phyloP scores from a whole-genome alignment of 192 early-diverging fungal genomes.

The Tieghemiomyces parasiticus region DNA sequence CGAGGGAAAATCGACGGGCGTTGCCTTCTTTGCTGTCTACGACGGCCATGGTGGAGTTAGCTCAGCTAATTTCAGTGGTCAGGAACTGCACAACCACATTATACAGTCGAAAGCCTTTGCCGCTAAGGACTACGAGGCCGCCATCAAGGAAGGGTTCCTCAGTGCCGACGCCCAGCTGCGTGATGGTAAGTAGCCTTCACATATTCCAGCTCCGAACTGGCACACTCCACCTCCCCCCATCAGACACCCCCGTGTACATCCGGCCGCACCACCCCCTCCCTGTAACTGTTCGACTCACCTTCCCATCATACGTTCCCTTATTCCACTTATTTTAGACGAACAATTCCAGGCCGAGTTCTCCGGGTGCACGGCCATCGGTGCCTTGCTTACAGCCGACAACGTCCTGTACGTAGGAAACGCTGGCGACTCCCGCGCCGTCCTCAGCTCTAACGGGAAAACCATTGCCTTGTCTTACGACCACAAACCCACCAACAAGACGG shows the following conservation, averaged over 20 bases:
- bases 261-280: background rate
- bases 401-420: constrained; percentile 74
- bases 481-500: constrained; percentile 80
- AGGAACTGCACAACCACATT: constrained; percentile 58
- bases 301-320: background rate
- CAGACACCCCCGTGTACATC: too few species aligned
- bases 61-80: constrained; percentile 75
- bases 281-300: background rate
- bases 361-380: constrained; percentile 93
- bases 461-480: constrained; percentile 80
- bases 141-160: constrained; percentile 76
- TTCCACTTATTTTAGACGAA: constrained; percentile 3
- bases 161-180: constrained; percentile 61
- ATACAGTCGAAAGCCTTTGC: constrained; percentile 41
- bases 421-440: constrained; percentile 88
- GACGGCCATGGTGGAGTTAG: constrained; percentile 88
- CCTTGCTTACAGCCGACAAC: constrained; percentile 72
- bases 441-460: constrained; percentile 63
- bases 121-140: constrained; percentile 49
- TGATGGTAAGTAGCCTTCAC: constrained; percentile 38
- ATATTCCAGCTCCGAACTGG: too few species aligned
- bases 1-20: constrained; percentile 26
- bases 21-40: constrained; percentile 91
- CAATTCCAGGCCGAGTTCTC: constrained; percentile 48
- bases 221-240: too few species aligned